Base-by-base conservation (phyloP, 139 green algal genomes). In the Marvania coccoides region DNA sequence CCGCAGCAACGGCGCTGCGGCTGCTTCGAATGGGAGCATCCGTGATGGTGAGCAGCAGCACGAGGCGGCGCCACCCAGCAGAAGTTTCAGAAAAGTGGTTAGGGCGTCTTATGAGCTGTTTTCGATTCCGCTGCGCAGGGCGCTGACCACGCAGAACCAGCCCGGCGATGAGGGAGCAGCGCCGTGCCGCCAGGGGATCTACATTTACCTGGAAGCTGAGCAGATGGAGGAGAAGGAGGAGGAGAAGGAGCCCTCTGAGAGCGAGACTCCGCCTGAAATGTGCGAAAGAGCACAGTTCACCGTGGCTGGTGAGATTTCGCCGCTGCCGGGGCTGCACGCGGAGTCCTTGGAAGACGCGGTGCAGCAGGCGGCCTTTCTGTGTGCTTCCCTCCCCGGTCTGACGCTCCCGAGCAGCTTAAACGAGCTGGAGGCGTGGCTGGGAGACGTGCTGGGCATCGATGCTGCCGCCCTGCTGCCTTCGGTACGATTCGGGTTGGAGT, bases 311-410 rank as follows among this genome's bases (percentile, higher is more conserved):
- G 90, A 97, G 67, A 73, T 86, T 13, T 80, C 91, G 0, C 91
- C 93, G 2, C 76, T 98, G 58, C 83, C 84, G 23, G 91, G 91
- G 0, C 75, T 98, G 53, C 90, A 97, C 64, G 23, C 4, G 2
- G 91, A 98, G 78, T 72, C 29, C 1, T 35, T 91, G 42, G 28
- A 79, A 6, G 60, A 87, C 4, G 84, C 80, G 6, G 73, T 81
- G 61, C 59, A 70, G 63, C 84, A 96, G 78, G 45, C 5, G 31
- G 6, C 19, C 19, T 9, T 26, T 12, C n/a, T 58, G 2, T 29
- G 46, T 35, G 24, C 47, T 23, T 26, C 65, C 10, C 30, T 65
- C 35, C 19, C 19, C 37, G 58, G 61, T 24, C 46, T 4, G 14
- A 47, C 19, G 34, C 48, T 65, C 36, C 26, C 72, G 30, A 39